Evolutionary conservation across 805 yeast species (phyloP).

Genomic region (Ogataea nitratoaversa): DNA sequence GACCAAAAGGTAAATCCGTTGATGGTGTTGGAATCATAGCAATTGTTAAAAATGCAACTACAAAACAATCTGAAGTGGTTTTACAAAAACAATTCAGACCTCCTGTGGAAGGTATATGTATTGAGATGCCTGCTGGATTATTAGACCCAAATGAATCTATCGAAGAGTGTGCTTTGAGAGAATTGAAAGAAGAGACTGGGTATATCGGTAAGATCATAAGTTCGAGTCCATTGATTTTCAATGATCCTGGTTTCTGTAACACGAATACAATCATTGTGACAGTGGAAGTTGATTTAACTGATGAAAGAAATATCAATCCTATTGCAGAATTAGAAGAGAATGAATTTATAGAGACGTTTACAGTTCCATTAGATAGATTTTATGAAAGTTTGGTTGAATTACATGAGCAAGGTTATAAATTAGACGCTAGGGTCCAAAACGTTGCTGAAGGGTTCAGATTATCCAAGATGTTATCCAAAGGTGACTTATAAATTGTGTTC

Average conservation of each 20-base stretch:
- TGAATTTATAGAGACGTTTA: slow-evolving; percentile 89
- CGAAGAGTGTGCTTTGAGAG: slow-evolving; percentile 80
- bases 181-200: slow-evolving; percentile 90
- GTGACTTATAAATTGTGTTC: not conserved
- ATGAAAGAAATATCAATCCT: slow-evolving; percentile 65
- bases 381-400: slow-evolving; percentile 50
- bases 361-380: slow-evolving; percentile 58
- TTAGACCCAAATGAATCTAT: slow-evolving; percentile 79
- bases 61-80: slow-evolving; percentile 37
- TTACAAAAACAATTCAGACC: slow-evolving; percentile 91
- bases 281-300: slow-evolving; percentile 68
- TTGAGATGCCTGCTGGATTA: slow-evolving; percentile 94
- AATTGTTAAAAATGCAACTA: slow-evolving; percentile 46
- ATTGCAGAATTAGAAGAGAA: slow-evolving; percentile 76
- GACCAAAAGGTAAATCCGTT: slow-evolving; percentile 54
- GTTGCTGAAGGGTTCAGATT: slow-evolving; percentile 76
- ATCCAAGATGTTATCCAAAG: slow-evolving; percentile 29
- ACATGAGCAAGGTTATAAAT: slow-evolving; percentile 59
- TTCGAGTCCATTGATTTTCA: slow-evolving; percentile 31
- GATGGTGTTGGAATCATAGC: slow-evolving; percentile 95
- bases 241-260: slow-evolving; percentile 75
- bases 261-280: slow-evolving; percentile 80
- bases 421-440: slow-evolving; percentile 86
- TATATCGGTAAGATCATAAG: slow-evolving; percentile 60
- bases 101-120: slow-evolving; percentile 81